Base-by-base conservation (phyloP, 208 protist species). In the Trypanosoma lewisi region DNA sequence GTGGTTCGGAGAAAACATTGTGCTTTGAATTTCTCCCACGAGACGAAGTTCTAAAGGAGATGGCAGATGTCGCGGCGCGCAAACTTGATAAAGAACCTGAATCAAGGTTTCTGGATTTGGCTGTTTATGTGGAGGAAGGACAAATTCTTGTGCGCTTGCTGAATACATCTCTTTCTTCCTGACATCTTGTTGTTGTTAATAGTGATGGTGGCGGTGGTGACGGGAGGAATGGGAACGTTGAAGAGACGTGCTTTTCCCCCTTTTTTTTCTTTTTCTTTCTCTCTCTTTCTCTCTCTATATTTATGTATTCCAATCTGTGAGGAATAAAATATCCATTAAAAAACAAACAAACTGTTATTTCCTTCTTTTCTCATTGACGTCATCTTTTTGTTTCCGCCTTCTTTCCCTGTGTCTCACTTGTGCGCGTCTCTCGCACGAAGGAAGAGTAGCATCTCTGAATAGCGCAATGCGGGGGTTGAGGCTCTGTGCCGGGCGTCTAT, bases 21-120 rank as follows among this genome's bases (percentile, higher is more conserved):
- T 34, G 6, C 4, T 53, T 63, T 28, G 53, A 61, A 2, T 61
- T 67, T 53, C 3, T 37, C 21, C 9, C 36, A 9, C 16, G 25
- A 30, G 28, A 56, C 3, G 48, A 19, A 34, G 0, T 67, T 34
- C 28, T 61, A 8, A 31, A 17, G 14, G 42, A 42, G 47, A 4
- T 73, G n/a, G 34, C 53, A 12, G 27, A 33, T 25, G 27, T 25
- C 19, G 39, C 44, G 23, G 42, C 30, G 45, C 37, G 1, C 1
- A 17, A 16, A 33, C 25, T 73, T 51, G 11, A 57, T 16, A 41
- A 28, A 2, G 58, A 21, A 55, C 27, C 53, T 14, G 41, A 61
- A 28, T 33, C 27, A 28, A 30, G 59, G 42, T 73, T 73, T 65
- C 59, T 53, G 27, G 67, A 73, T 57, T 21, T 73, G 8, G 53